phyloP scores from a whole-genome alignment of 208 protist species.

The Acanthamoeba lenticulata region DNA sequence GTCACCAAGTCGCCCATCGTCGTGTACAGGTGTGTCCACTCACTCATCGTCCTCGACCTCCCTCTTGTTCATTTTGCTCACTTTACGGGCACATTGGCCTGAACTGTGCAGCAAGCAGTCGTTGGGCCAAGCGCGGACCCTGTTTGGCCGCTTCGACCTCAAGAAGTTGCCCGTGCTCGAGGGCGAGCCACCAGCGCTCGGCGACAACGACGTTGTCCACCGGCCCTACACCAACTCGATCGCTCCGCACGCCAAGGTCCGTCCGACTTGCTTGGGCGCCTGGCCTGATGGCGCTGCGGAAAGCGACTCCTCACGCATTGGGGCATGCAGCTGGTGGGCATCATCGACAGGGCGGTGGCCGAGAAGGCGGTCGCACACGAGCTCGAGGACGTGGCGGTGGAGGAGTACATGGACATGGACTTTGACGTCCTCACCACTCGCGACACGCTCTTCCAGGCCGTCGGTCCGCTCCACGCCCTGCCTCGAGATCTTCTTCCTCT shows the following conservation, averaged over 20 bases:
- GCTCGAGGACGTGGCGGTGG: not conserved
- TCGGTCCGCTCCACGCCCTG: not conserved
- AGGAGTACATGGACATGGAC: slow-evolving; percentile 67
- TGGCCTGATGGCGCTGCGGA: no score
- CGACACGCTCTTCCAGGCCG: slow-evolving; percentile 29
- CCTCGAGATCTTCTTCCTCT: not conserved
- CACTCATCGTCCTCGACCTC: no score
- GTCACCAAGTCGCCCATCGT: slow-evolving; percentile 55
- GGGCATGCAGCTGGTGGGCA: not conserved
- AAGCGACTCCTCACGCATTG: no score
- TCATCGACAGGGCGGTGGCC: slow-evolving; percentile 43
- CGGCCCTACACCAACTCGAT: not conserved
- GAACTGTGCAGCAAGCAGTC: not conserved
- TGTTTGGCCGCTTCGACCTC: slow-evolving; percentile 55
- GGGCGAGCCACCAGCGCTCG: slow-evolving; percentile 13
- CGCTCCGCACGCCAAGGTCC: not conserved
- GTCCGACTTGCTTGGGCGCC: no score
- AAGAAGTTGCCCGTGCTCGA: slow-evolving; percentile 65
- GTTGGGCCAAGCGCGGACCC: not conserved
- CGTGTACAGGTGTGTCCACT: not conserved
- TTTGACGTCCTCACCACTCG: not conserved
- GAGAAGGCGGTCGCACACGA: slow-evolving; percentile 53
- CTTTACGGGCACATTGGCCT: not conserved
- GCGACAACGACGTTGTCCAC: not conserved
- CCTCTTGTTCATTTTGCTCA: not conserved